A percentile compares a stretch with the other conserved stretches of the same genome.
phyloP scores from a whole-genome alignment of 768 basidiomycete genomes.

The Leccinum subgranulosum region DNA sequence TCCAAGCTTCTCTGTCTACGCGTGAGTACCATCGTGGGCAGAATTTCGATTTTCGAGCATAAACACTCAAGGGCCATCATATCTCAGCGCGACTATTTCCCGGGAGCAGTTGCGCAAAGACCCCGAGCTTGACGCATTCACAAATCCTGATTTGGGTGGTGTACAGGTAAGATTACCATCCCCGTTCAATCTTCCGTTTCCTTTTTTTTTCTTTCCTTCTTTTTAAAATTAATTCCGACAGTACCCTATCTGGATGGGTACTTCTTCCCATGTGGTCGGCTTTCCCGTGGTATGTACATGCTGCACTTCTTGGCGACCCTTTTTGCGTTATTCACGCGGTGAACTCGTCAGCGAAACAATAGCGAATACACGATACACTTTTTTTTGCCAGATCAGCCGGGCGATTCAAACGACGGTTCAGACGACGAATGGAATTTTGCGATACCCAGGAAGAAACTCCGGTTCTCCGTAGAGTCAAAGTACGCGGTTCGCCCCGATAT shows the following conservation, averaged over 20 bases:
- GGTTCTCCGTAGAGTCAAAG: conserved; percentile 35
- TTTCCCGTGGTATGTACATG: conserved; percentile 15
- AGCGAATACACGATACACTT: conserved; percentile 35
- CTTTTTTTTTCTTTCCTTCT: not conserved
- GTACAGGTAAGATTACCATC: conserved; percentile 8
- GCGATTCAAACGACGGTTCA: conserved; percentile 26
- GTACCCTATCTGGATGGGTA: conserved; percentile 23
- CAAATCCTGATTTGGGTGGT: conserved; percentile 11
- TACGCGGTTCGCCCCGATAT: conserved; percentile 15
- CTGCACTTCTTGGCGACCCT: not conserved
- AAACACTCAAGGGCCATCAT: conserved; percentile 2
- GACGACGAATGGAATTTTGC: conserved; percentile 29
- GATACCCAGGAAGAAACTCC: conserved; percentile 33
- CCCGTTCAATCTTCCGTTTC: not conserved
- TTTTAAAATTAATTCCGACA: not conserved
- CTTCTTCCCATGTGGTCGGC: conserved; percentile 10
- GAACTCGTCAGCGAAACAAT: conserved; percentile 26
- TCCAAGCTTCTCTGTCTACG: conserved; percentile 37
- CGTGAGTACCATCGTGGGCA: conserved; percentile 29
- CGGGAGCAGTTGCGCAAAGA: conserved; percentile 38
- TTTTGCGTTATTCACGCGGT: not conserved
- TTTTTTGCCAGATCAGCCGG: conserved; percentile 35
- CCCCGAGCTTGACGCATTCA: conserved; percentile 32
- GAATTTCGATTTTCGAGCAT: not conserved
- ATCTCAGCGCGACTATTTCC: conserved; percentile 38